A percentile compares a stretch with the other conserved stretches of the same genome.
Conservation (phyloP, 2,329 filamentous ascomycete genomes). For the Leptographium lundbergii region DNA sequence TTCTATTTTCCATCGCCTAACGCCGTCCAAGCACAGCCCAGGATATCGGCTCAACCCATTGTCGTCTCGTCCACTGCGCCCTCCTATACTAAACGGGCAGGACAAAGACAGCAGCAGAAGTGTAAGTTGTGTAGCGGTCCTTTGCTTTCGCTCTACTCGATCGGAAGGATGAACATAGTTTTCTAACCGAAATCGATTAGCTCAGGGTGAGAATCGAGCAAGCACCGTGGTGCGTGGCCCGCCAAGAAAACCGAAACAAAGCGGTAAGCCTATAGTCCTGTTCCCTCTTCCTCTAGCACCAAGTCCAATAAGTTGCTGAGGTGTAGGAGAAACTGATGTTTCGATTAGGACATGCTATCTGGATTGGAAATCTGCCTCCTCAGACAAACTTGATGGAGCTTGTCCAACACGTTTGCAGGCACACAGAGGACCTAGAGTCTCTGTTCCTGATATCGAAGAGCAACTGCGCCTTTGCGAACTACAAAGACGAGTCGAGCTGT, state of each 20-base stretch:
- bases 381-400: conserved; percentile 69
- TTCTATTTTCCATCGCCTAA: background rate
- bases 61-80: background rate
- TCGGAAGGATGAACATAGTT: too few species aligned
- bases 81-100: background rate
- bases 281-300: background rate
- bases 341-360: conserved; percentile 64
- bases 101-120: background rate
- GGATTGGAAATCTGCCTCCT: conserved; percentile 88
- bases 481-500: conserved; percentile 68
- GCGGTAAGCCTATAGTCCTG: conserved; percentile 28
- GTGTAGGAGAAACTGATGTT: background rate
- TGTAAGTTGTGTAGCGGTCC: background rate
- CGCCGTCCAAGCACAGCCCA: background rate
- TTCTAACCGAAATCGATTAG: background rate
- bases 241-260: conserved; percentile 46
- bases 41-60: background rate
- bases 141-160: too few species aligned
- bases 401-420: conserved; percentile 82
- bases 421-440: conserved; percentile 69
- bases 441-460: conserved; percentile 93
- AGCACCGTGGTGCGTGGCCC: conserved; percentile 33
- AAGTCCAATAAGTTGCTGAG: background rate
- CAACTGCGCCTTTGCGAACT: conserved; percentile 96
- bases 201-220: background rate